A percentile compares a stretch with the other conserved stretches of the same genome.
These are phyloP conservation scores for Aspergillus novoparasiticus DNA, from an alignment of 2,329 filamentous ascomycete species.

Conservation along the genomic window DNA sequence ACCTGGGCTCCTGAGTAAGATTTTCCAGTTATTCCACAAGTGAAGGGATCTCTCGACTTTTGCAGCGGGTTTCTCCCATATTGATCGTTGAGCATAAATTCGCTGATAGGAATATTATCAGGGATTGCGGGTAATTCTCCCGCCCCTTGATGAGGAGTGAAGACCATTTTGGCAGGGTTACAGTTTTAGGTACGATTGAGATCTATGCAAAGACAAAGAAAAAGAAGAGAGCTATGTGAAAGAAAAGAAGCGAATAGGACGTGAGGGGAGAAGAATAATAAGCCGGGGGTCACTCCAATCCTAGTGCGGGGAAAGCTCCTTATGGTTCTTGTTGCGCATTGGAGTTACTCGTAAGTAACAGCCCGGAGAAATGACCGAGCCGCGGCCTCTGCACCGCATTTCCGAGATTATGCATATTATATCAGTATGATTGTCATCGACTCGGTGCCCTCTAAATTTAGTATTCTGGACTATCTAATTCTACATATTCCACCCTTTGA, in stretches of 20 bases:
- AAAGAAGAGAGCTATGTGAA: not conserved
- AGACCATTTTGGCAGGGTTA: slow-evolving; percentile 43
- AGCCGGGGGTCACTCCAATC: not conserved
- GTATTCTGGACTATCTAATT: not conserved
- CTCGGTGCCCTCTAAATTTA: not conserved
- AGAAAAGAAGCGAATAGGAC: not conserved
- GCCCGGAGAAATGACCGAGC: not conserved
- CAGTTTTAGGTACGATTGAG: not conserved
- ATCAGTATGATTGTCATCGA: no score
- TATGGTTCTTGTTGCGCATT: not conserved
- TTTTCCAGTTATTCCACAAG: slow-evolving; percentile 72
- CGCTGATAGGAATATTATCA: slow-evolving; percentile 71
- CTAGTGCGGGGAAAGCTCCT: slow-evolving; percentile 17
- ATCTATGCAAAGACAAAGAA: slow-evolving; percentile 2
- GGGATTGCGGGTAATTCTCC: slow-evolving; percentile 59
- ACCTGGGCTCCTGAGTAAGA: slow-evolving; percentile 67
- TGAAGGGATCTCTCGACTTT: slow-evolving; percentile 70
- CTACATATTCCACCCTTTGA: not conserved
- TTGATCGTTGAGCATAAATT: slow-evolving; percentile 75
- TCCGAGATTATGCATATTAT: no score
- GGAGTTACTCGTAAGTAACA: no score
- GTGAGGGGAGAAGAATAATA: slow-evolving; percentile 1
- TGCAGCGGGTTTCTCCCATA: slow-evolving; percentile 67
- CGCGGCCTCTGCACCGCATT: not conserved
- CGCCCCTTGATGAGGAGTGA: slow-evolving; percentile 43